Percentiles rank a stretch among this genome's conserved stretches.
phyloP scores from a whole-genome alignment of 2,329 filamentous ascomycete genomes.

The Ceratocystiopsis sp. region DNA sequence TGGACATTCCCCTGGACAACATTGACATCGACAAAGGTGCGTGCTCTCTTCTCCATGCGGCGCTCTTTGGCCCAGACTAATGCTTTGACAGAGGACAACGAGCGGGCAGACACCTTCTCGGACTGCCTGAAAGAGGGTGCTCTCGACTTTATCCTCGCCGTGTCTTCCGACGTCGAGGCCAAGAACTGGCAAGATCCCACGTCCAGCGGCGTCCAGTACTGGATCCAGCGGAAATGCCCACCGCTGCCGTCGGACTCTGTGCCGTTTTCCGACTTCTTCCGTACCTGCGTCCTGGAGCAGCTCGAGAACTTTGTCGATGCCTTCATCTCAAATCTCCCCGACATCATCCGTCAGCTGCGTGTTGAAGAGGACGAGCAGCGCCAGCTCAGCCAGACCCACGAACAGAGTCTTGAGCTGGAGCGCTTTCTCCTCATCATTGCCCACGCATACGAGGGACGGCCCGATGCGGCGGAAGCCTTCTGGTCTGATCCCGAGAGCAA shows the following conservation, averaged over 20 bases:
- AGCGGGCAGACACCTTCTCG: conserved; percentile 56
- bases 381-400: conserved; percentile 45
- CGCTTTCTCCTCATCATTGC: conserved; percentile 84
- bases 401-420: conserved; percentile 62
- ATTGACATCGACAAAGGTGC: conserved; percentile 45
- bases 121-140: conserved; percentile 73
- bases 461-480: conserved; percentile 72
- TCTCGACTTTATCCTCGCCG: conserved; percentile 76
- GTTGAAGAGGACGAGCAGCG: conserved; percentile 81
- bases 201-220: conserved; percentile 63
- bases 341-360: conserved; percentile 72
- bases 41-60: conserved; percentile 2
- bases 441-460: conserved; percentile 73
- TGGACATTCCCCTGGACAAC: conserved; percentile 38
- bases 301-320: conserved; percentile 78
- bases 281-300: conserved; percentile 56
- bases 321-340: conserved; percentile 89
- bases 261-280: conserved; percentile 55
- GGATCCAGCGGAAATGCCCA: conserved; percentile 66
- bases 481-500: conserved; percentile 91
- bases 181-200: conserved; percentile 80
- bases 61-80: background rate
- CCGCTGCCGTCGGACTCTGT: conserved; percentile 49
- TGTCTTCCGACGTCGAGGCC: conserved; percentile 65
- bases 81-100: conserved; percentile 41